Percentiles rank a stretch among this genome's conserved stretches.
phyloP scores from a whole-genome alignment of 2,329 filamentous ascomycete genomes.

The Arthrinium puccinioides region DNA sequence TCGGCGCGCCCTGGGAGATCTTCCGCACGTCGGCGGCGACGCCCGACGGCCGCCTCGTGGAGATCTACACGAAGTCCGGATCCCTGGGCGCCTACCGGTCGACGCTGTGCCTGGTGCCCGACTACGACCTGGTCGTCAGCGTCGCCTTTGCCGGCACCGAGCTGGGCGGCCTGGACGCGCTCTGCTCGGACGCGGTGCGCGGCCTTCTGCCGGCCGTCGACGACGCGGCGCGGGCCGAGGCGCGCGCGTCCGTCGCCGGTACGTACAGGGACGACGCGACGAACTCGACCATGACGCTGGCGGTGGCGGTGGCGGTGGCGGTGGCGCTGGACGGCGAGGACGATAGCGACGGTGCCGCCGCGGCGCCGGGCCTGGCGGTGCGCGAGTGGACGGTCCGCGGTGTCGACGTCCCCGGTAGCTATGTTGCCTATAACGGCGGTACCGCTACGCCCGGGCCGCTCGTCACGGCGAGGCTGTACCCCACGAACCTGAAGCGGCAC shows the following conservation, averaged over 20 bases:
- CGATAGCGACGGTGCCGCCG: too few species aligned
- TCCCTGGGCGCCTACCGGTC: conserved; percentile 20
- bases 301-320: too few species aligned
- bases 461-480: conserved; percentile 16
- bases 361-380: conserved; percentile 16
- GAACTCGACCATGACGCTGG: conserved; percentile 10
- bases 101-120: conserved; percentile 17
- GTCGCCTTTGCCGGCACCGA: conserved; percentile 18
- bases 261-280: conserved; percentile 9
- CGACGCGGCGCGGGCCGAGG: conserved; percentile 14
- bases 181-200: conserved; percentile 12
- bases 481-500: conserved; percentile 11
- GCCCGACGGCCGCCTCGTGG: conserved; percentile 16
- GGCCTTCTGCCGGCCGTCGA: conserved; percentile 15
- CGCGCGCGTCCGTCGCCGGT: conserved; percentile 12
- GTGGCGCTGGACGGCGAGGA: too few species aligned
- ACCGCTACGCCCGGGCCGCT: neutral
- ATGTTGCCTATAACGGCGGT: neutral
- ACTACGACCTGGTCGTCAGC: conserved; percentile 19
- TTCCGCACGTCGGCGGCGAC: conserved; percentile 20
- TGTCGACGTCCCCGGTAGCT: conserved; percentile 15
- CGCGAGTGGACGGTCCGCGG: conserved; percentile 19
- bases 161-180: conserved; percentile 17
- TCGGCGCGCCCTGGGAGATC: conserved; percentile 40
- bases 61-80: conserved; percentile 21